Base-by-base conservation (phyloP, 1,284 basidiomycete species). In the Leccinum ambiguum region DNA sequence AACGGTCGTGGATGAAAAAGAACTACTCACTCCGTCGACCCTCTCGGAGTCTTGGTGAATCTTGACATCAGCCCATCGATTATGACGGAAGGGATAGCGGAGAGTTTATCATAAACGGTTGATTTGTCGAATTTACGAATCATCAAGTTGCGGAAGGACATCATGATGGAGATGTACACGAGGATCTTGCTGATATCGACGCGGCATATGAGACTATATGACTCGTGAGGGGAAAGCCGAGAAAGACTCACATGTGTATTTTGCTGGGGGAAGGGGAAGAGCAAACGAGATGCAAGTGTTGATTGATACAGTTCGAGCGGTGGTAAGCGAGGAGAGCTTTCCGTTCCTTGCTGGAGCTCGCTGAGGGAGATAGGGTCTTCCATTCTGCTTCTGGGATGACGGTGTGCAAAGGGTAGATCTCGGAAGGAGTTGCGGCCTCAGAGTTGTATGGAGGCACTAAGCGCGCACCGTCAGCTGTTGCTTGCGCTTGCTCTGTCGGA, bases 371-470 rank as follows among this genome's bases (percentile, higher is more conserved):
- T 6, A 93, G 76, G 0, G 87, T 81, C 68, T 88, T 89, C 80
- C 91, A 88, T 75, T 96, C 94, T 16, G 82, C 79, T 62, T 91
- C 86, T 0, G 93, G 86, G 59, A 96, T 88, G 72, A 97, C 85
- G 43, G 83, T 82, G 69, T 90, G 84, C 57, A 96, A 76, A 10
- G 88, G 82, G 77, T 97, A 97, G 14, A 93, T 85, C 64, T 94
- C 87, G 13, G 86, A 82, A 1, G 90, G 86, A 13, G 86, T 84
- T 33, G 79, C 78, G 0, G 95, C 92, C 23, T 82, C 78, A 10
- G 81, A 74, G 69, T 93, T 84, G 73, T 90, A 90, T 2, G 83
- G 81, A 9, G 95, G 95, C 41, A 96, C 89, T 33, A 90, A 82
- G n/a, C 90, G 83, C 59, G 82, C 83, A 66, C 78, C 81, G 72